These are phyloP conservation scores for Soucietia sequanensis DNA, from an alignment of 805 yeast species.

Conservation along the genomic window DNA sequence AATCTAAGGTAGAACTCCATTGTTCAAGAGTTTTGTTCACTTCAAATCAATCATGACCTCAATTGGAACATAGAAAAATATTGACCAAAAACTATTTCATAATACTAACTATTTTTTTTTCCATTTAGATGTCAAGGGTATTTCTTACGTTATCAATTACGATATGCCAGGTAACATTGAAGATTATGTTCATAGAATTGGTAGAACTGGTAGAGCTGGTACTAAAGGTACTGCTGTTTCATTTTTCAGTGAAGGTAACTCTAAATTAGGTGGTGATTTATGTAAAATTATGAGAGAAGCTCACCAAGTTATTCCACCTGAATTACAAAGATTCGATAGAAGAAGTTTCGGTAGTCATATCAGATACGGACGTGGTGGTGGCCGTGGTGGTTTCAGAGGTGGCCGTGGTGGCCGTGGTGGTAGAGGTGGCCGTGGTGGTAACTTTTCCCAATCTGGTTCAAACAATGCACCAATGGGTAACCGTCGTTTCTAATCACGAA, in stretches of 20 bases:
- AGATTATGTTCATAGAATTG: constrained; percentile 98
- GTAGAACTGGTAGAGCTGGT: constrained; percentile 99
- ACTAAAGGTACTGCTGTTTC: constrained; percentile 93
- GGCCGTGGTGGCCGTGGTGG: constrained; percentile 51
- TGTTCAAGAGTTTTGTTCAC: background rate
- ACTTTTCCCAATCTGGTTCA: constrained; percentile 41
- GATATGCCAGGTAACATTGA: constrained; percentile 99
- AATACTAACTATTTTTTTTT: constrained; percentile 35
- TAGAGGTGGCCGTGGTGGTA: constrained; percentile 48
- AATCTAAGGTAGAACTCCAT: constrained; percentile 6
- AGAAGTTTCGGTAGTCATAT: constrained; percentile 64
- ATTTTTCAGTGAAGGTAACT: constrained; percentile 84
- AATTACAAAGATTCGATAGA: constrained; percentile 63
- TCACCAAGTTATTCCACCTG: constrained; percentile 83
- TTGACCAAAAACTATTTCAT: background rate
- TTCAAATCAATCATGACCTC: too few species aligned
- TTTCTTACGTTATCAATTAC: constrained; percentile 87
- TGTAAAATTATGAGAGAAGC: constrained; percentile 93
- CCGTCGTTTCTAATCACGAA: constrained; percentile 24
- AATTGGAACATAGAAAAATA: too few species aligned
- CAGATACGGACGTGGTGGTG: constrained; percentile 50
- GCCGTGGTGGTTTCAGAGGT: constrained; percentile 56
- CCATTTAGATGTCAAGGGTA: constrained; percentile 97
- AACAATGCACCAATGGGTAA: constrained; percentile 36
- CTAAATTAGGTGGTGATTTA: constrained; percentile 86